Conservation (phyloP, 1,284 basidiomycete genomes). For the Cryptococcus hybrid region DNA sequence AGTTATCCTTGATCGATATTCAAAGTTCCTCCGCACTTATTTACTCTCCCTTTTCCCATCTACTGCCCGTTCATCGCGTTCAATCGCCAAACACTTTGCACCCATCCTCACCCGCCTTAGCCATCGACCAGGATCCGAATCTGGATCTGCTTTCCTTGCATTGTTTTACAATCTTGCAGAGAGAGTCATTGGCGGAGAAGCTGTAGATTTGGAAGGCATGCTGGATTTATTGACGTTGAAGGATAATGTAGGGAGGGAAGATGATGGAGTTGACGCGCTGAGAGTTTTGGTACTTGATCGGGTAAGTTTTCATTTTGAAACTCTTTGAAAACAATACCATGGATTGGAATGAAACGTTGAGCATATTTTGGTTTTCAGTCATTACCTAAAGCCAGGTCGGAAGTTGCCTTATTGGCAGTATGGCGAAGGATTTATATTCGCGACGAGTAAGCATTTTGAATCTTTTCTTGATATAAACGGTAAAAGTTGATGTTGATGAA, state of each 20-base stretch:
- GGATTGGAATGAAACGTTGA: too few relatives aligned
- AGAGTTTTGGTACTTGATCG: constrained; percentile 51
- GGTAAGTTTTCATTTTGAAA: background rate
- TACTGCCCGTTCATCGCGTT: background rate
- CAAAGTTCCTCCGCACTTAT: constrained; percentile 49
- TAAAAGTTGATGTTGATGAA: background rate
- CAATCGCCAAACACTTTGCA: background rate
- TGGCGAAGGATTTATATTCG: constrained; percentile 86
- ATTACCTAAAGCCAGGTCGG: constrained; percentile 65
- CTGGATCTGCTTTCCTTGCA: constrained; percentile 16
- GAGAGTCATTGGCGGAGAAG: constrained; percentile 33
- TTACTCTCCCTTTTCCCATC: constrained; percentile 10
- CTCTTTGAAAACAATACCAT: background rate
- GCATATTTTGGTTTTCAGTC: constrained; percentile 49
- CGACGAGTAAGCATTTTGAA: constrained; percentile 66
- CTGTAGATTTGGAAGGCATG: constrained; percentile 52
- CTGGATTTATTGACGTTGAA: constrained; percentile 57
- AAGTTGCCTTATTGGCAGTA: constrained; percentile 66
- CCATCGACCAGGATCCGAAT: constrained; percentile 12
- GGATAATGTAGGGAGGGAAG: constrained; percentile 44
- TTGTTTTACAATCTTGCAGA: constrained; percentile 28
- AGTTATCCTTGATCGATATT: constrained; percentile 57
- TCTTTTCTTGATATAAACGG: background rate
- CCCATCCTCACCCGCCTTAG: constrained; percentile 5
- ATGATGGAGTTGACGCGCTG: constrained; percentile 53